Evolutionary conservation across 2,329 filamentous ascomycete genomes (phyloP), one percentile per base, ranked within the genome.

Genomic region (Chaetomiaceae sp.): DNA sequence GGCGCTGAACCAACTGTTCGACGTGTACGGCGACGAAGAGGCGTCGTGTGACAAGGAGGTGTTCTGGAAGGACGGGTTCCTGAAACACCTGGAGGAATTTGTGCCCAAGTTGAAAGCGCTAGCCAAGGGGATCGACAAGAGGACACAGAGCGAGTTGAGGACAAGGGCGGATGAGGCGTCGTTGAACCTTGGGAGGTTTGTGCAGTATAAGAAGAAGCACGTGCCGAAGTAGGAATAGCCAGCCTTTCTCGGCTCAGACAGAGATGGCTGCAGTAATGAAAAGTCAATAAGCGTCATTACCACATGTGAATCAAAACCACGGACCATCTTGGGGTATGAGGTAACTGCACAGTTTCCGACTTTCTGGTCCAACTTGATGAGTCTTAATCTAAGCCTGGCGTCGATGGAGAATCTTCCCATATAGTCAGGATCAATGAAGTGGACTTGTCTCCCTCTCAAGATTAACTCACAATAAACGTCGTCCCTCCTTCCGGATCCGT

Each of bases 1-100:
- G 68, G 80, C 81, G 14, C 69, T 87, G 38, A 81, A 86, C 67
- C 81, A 85, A 66, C 57, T 87, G 16, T 85, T 85, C 59, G 84
- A 87, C 60, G 75, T 87, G 7, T 87, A 87, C 67, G 79, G 76
- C 23, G 80, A 87, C 63, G 81, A 83, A 65, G 73, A 72, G 11
- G 74, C 72, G 49, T 70, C 74, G 10, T 84, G 78, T 63, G 84
- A 87, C 64, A 72, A 70, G 53, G 74, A 78, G 23, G 82, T 87
- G 2, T 87, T 86, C 67, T 85, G 83, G 79, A 75, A 75, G 60
- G 75, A 82, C 57, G 74, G 73, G 57, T 82, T 87, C 62, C 66
- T 84, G 51, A 73, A 75, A 59, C 80, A 82, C 56, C 69, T 87
- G 1, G 79, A 84, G 58, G 77, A 75, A 14, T 69, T 71, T 6